phyloP scores from a whole-genome alignment of 2,329 filamentous ascomycete genomes.

The Neonectria faginata region DNA sequence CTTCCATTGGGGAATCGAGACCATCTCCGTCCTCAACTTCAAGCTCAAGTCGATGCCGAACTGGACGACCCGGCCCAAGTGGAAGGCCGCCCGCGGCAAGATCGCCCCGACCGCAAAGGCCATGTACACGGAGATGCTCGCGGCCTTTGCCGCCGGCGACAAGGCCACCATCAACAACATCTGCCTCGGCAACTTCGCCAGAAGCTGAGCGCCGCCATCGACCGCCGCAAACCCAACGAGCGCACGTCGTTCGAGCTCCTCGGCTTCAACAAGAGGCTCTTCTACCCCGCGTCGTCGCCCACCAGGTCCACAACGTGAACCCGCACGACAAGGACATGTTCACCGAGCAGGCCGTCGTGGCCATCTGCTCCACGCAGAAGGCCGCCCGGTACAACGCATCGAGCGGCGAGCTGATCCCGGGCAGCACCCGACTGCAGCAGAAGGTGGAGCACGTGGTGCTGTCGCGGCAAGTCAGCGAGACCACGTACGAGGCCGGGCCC shows the following conservation, averaged over 20 bases:
- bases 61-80: conserved; percentile 56
- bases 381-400: conserved; percentile 56
- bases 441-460: conserved; percentile 75
- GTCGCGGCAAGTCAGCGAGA: conserved; percentile 59
- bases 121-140: conserved; percentile 71
- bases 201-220: conserved; percentile 65
- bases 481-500: conserved; percentile 59
- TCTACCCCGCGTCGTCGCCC: conserved; percentile 64
- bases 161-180: conserved; percentile 61
- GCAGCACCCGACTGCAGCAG: conserved; percentile 62
- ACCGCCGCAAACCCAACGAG: conserved; percentile 59
- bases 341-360: conserved; percentile 68
- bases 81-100: conserved; percentile 56
- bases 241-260: conserved; percentile 67
- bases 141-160: conserved; percentile 71
- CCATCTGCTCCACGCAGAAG: conserved; percentile 68
- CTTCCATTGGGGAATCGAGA: conserved; percentile 52
- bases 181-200: conserved; percentile 65
- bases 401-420: conserved; percentile 56
- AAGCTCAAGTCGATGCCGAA: conserved; percentile 60
- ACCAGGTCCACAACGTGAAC: conserved; percentile 63
- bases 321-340: conserved; percentile 52
- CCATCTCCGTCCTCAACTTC: conserved; percentile 51
- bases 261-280: conserved; percentile 56
- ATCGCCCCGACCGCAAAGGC: conserved; percentile 66